A percentile compares a stretch with the other conserved stretches of the same genome.
phyloP scores from a whole-genome alignment of 768 basidiomycete species.

The Termitomyces sp. region DNA sequence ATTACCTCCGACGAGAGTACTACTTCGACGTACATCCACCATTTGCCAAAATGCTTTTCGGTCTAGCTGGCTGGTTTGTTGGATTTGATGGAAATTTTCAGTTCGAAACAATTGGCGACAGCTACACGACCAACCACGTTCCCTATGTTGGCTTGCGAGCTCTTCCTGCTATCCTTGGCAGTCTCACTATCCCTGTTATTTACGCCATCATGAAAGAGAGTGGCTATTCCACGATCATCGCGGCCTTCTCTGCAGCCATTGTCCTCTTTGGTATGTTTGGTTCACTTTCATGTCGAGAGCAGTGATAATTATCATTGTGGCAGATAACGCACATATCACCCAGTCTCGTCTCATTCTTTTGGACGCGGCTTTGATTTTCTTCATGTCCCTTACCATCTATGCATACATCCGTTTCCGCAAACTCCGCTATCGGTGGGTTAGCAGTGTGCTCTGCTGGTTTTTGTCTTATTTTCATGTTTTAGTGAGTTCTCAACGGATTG shows the following conservation, averaged over 20 bases:
- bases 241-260: slow-evolving; percentile 83
- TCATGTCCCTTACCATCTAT: slow-evolving; percentile 92
- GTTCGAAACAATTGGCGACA: slow-evolving; percentile 95
- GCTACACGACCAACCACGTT: slow-evolving; percentile 79
- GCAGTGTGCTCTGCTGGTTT: neutral
- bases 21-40: slow-evolving; percentile 99
- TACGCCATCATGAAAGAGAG: slow-evolving; percentile 98
- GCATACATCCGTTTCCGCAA: slow-evolving; percentile 93
- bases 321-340: slow-evolving; percentile 94
- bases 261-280: slow-evolving; percentile 76
- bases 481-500: slow-evolving; percentile 87
- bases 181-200: slow-evolving; percentile 84
- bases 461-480: slow-evolving; percentile 3
- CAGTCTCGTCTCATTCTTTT: slow-evolving; percentile 96
- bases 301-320: neutral
- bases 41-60: slow-evolving; percentile 92
- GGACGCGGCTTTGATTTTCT: slow-evolving; percentile 91
- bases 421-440: slow-evolving; percentile 73
- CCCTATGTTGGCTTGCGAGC: slow-evolving; percentile 93
- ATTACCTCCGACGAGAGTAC: slow-evolving; percentile 90
- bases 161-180: slow-evolving; percentile 86
- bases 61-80: slow-evolving; percentile 91
- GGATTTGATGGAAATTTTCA: slow-evolving; percentile 93
- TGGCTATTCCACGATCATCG: slow-evolving; percentile 88
- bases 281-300: neutral